Evolutionary conservation across 1,284 basidiomycete species (phyloP).

Genomic region (Sanghuangporus baumii): DNA sequence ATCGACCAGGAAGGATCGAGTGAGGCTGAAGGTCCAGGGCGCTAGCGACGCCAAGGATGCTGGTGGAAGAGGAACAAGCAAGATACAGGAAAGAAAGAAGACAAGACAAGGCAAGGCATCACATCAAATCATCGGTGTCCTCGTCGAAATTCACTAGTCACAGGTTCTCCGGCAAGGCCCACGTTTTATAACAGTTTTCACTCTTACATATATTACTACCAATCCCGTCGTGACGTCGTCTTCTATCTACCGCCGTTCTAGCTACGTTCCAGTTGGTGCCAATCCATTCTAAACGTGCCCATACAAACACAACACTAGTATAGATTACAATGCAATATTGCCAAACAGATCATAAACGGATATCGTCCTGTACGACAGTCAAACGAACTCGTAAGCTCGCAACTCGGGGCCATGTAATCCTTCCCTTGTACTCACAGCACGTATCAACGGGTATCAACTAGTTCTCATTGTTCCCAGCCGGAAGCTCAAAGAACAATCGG

Average conservation of each 20-base stretch:
- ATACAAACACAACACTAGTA: background rate
- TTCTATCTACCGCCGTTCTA: background rate
- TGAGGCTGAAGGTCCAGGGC: constrained; percentile 21
- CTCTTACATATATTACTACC: background rate
- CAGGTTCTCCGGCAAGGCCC: constrained; percentile 4
- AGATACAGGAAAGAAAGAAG: background rate
- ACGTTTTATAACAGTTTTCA: background rate
- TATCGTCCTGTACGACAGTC: background rate
- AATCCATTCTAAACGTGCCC: background rate
- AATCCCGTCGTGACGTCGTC: background rate
- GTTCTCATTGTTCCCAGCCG: background rate
- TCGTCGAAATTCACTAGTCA: constrained; percentile 12
- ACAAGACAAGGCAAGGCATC: background rate
- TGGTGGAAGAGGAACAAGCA: constrained; percentile 4
- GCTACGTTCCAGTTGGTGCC: background rate
- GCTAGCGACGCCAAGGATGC: background rate
- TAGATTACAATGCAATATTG: background rate
- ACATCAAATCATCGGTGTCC: background rate
- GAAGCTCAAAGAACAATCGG: background rate
- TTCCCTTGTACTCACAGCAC: background rate
- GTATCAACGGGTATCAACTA: constrained; percentile 3
- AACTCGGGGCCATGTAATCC: background rate
- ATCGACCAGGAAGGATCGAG: constrained; percentile 27
- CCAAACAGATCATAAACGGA: background rate
- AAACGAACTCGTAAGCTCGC: background rate